Base-by-base conservation (phyloP, 2,329 filamentous ascomycete genomes). In the Onygenales sp. region DNA sequence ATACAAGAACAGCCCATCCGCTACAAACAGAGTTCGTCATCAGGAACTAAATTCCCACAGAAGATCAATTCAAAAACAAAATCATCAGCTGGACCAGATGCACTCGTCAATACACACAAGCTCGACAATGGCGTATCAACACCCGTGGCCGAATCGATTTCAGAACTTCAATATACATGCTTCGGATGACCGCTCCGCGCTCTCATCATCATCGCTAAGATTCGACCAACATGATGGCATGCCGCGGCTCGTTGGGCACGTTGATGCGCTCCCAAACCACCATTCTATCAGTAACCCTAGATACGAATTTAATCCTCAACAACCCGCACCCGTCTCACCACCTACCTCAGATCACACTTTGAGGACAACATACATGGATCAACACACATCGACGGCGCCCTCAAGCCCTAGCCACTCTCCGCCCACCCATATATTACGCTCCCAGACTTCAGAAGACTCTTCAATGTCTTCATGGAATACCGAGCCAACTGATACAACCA, bases 121-220 rank as follows among this genome's bases (percentile, higher is more conserved):
- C 55, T 62, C 60, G 55, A 72, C 63, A 58, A 72, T 69, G 67
- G 66, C 65, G 46, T 70, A 69, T 71, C 61, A 71, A 64, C 64
- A 74, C 49, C 61, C 67, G 46, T 83, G 80, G 79, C 70, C 73
- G 41, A 74, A 78, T 58, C 75, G 78, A 55, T 70, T 81, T 44
- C 74, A 80, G 54, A 75, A 76, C 56, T 79, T 80, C 61, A 71
- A 71, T 56, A 65, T 80, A 43, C 73, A 76, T 47, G 65, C 71
- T 57, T 68, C 75, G 13, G 67, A 74, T 53, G 68, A 72, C 53
- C 62, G 64, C 42, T 61, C 72, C 9, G 69, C 74, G 54, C 61
- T 74, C 11, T 76, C 76, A 21, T 72, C 74, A 46, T 68, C 69
- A 54, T 74, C 75, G 43, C 70, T 71, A 53, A 72, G 69, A 51